A percentile compares a stretch with the other conserved stretches of the same genome.
phyloP scores from a whole-genome alignment of 129 eudicot species.

The Artemisia tridentata region DNA sequence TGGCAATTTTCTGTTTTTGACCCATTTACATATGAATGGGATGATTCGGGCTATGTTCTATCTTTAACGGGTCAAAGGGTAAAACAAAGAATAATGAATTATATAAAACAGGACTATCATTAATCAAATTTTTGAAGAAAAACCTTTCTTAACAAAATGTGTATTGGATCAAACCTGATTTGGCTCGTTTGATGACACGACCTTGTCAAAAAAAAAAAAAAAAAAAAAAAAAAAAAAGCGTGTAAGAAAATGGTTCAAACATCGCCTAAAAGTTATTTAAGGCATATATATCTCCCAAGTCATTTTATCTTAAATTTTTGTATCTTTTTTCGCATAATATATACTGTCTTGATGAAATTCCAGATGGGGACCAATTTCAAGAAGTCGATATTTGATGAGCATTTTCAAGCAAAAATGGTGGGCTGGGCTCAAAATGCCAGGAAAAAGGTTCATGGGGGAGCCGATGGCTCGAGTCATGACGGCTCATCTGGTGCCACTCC shows the following conservation, averaged over 20 bases:
- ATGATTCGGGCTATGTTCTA: neutral
- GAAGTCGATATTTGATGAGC: conserved; percentile 56
- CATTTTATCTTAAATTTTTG: neutral
- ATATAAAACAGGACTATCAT: no score
- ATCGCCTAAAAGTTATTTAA: neutral
- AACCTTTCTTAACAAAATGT: no score
- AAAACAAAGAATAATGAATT: no score
- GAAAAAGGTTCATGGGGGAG: conserved; percentile 30
- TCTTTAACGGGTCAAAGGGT: neutral
- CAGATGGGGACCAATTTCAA: conserved; percentile 73
- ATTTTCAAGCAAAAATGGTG: conserved; percentile 45
- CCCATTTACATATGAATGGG: neutral
- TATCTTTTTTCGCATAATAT: neutral
- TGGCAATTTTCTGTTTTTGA: neutral
- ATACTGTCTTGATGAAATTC: neutral
- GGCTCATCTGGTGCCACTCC: conserved; percentile 17
- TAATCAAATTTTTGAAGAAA: no score
- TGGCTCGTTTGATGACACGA: no score
- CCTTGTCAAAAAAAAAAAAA: neutral
- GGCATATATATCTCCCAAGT: neutral
- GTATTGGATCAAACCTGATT: no score
- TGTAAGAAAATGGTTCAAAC: neutral
- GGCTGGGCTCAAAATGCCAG: conserved; percentile 61
- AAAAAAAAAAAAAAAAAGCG: neutral
- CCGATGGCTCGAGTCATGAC: conserved; percentile 31